Evolutionary conservation across 768 basidiomycete species (phyloP), one percentile per base, ranked within the genome.

Genomic region (Lactifluus volemus): DNA sequence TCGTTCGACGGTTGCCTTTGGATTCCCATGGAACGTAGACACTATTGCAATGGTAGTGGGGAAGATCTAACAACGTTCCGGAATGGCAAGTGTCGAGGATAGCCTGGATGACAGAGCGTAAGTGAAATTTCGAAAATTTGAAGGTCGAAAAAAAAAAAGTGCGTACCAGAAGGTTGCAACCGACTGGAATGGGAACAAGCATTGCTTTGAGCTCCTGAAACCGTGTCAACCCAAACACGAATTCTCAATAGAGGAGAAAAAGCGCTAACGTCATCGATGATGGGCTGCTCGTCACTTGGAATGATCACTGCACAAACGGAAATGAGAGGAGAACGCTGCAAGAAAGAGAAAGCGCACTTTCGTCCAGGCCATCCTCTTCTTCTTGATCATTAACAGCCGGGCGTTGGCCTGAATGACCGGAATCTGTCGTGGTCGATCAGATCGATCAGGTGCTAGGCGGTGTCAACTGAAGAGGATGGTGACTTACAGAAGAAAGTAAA

Each of bases 31-130:
- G 67, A n/a, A 64, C 64, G 60, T 66, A 70, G 14, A 68, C 53
- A 0, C 32, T 39, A 42, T 70, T 68, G 56, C 68, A 70, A 15
- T 64, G 50, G 47, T 67, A 55, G 50, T 70, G 70, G 1, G 63
- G 66, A 17, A 70, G 62, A 36, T 69, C 68, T 8, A 71, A 63
- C n/a, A 71, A 11, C 0, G 70, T 71, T 25, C 68, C 69, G 4
- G 68, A 68, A 25, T 70, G 68, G 30, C 70, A 70, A 4, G 67
- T 63, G 49, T 71, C 69, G 49, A 71, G 65, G n/a, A 71, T 47
- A 1, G 68, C 67, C 68, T 68, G 19, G 6, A 34, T 11, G 47
- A 14, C 8, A 41, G 25, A 29, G 3, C 14, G 14, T 54, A 6
- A 41, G 21, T 7, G 29, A 10, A 48, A 25, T 25, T 36, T 34